Base-by-base conservation (phyloP, 805 yeast genomes). In the Cyberlindnera xylosilytica region DNA sequence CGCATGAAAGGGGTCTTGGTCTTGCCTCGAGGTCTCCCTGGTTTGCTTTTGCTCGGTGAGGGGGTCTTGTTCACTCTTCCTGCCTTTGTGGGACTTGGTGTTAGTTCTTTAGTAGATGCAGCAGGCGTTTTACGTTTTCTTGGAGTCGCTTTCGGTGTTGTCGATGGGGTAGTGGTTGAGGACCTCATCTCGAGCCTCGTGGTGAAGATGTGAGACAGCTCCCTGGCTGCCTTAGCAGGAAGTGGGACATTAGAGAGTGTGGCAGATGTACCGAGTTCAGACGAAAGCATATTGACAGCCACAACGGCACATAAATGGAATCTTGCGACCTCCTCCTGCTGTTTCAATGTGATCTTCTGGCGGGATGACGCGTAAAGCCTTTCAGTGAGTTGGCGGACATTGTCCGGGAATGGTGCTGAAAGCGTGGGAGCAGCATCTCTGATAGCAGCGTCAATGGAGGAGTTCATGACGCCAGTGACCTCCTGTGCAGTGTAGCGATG, bases 241-340 rank as follows among this genome's bases (percentile, higher is more conserved):
- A 81, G 60, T 0, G 93, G 91, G 2, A 84, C 73, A 47, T 70
- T 72, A 36, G 69, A 72, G 28, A 66, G 39, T 26, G 64, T 64
- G 6, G 83, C 85, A 3, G 65, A 64, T 1, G 83, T 74, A 8
- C 79, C 64, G 3, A 75, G 63, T 27, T 62, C 62, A 10, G 65
- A 62, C 11, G 64, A 63, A 33, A 74, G 69, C 47, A 69, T 69
- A 44, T 78, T 79, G 12, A 74, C 73, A 0, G 86, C 82, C 19
- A 83, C 57, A 47, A 65, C 76, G 5, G 88, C 84, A 58, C 88
- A 80, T 11, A 85, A 58, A 57, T 84, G 90, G 42, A 72, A 72
- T 41, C 91, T 65, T 2, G 87, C 88, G 2, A 74, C 65, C 49
- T 84, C 90, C 39, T 78, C 76, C 30, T 69, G 69, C 20, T 71